Percentiles rank a stretch among this genome's conserved stretches.
phyloP scores from a whole-genome alignment of 306 rosid genomes.

The Rubus idaeus region DNA sequence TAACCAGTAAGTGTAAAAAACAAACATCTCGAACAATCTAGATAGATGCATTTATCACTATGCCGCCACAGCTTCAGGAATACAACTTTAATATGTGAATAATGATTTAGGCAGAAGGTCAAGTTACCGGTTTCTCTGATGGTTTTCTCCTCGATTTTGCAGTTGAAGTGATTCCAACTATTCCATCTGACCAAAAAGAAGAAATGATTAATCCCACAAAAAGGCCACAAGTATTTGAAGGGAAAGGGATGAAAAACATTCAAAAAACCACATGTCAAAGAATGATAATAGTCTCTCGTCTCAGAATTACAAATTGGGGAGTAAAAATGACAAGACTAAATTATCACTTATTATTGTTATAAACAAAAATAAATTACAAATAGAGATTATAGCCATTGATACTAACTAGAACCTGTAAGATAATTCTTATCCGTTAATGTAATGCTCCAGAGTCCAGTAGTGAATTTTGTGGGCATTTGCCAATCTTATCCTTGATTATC shows the following conservation, averaged over 20 bases:
- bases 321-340: no score
- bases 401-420: no score
- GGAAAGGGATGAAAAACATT: no score
- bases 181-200: slow-evolving; percentile 65
- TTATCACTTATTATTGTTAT: no score
- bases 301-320: no score
- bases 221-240: background rate
- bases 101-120: background rate
- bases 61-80: background rate
- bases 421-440: no score
- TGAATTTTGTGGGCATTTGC: background rate
- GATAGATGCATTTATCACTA: background rate
- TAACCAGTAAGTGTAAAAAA: background rate
- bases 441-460: background rate
- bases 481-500: no score
- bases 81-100: background rate
- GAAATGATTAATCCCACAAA: slow-evolving; percentile 11
- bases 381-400: no score
- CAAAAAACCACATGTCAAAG: no score
- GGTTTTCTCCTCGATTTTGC: slow-evolving; percentile 65
- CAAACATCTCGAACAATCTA: background rate
- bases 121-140: slow-evolving; percentile 72
- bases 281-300: no score
- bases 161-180: slow-evolving; percentile 90
- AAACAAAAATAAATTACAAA: no score